A percentile compares a stretch with the other conserved stretches of the same genome.
These are phyloP conservation scores for Fusarium nematophilum DNA, from an alignment of 2,329 filamentous ascomycete species.

Conservation along the genomic window DNA sequence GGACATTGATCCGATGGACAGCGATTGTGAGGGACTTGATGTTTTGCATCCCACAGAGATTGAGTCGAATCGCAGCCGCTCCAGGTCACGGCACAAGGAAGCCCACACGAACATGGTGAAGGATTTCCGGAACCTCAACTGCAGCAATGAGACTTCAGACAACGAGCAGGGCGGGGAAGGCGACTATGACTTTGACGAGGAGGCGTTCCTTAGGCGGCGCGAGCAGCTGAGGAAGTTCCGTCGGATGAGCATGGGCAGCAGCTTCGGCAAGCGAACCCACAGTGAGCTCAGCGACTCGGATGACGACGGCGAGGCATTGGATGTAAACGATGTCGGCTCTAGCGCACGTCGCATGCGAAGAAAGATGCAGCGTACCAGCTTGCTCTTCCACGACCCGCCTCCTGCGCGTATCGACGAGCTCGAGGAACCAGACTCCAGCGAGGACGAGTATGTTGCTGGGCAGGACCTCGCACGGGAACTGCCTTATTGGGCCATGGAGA, in stretches of 20 bases:
- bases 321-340: constrained; percentile 57
- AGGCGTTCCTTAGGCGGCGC: constrained; percentile 54
- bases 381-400: constrained; percentile 63
- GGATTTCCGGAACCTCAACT: constrained; percentile 59
- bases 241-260: constrained; percentile 64
- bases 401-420: constrained; percentile 64
- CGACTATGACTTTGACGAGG: constrained; percentile 52
- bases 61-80: constrained; percentile 58
- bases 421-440: constrained; percentile 63
- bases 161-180: constrained; percentile 51
- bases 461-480: constrained; percentile 60
- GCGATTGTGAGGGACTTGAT: constrained; percentile 55
- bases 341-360: constrained; percentile 61
- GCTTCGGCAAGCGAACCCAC: constrained; percentile 65
- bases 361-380: constrained; percentile 58
- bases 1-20: constrained; percentile 60
- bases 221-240: constrained; percentile 57
- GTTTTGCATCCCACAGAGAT: constrained; percentile 59
- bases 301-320: constrained; percentile 53
- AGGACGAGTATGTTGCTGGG: constrained; percentile 55
- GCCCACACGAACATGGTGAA: constrained; percentile 58
- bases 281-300: constrained; percentile 66
- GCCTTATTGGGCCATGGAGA: constrained; percentile 62
- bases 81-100: constrained; percentile 52
- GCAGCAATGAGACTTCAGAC: constrained; percentile 53